Base-by-base conservation (phyloP, 2,329 filamentous ascomycete genomes). In the Fusarium equiseti region DNA sequence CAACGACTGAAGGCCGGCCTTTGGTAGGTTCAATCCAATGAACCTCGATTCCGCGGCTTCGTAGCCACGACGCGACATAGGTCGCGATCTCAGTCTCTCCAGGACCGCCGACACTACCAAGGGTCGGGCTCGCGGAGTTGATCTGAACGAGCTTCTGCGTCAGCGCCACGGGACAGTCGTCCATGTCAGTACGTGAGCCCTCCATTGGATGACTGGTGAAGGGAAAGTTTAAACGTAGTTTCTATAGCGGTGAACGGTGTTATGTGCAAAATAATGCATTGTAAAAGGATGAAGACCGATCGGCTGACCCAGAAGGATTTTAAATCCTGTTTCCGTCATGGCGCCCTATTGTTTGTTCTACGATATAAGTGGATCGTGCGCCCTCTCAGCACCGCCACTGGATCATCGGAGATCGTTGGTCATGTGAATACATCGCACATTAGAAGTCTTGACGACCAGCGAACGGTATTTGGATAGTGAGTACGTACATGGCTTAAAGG, bases 1-100 rank as follows among this genome's bases (percentile, higher is more conserved):
- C 85, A 5, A 88, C 78, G 1, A 88, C 78, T 0, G 86, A 88
- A 2, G 86, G 86, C 0, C 86, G 80, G 1, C 85, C 84, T 4
- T 78, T 71, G 0, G 76, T 80, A 3, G 80, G 77, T 66, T 88
- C 86, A 6, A 88, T 72, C 75, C 84, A 84, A 53, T 87, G 83
- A 1, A 76, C 77, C 52, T 88, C 85, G 3, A 88, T 82, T 22
- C 82, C 82, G 1, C 86, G 82, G 62, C 88, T 81, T 29, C 85
- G 79, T 5, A 87, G 73, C 86, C 86, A 88, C 3, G 83, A 81
- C 1, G 76, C 77, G 10, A 87, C 78, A 55, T 85, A 88, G 5
- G 79, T 75, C 5, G 82, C 84, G 32, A 87, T 83, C 1, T 76
- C 78, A 1, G 76, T 80, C 63, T 87, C 86, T 1, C 85, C 85